A percentile compares a stretch with the other conserved stretches of the same genome.
phyloP scores from a whole-genome alignment of 805 yeast genomes.

The Teunomyces barrocoloradensis region DNA sequence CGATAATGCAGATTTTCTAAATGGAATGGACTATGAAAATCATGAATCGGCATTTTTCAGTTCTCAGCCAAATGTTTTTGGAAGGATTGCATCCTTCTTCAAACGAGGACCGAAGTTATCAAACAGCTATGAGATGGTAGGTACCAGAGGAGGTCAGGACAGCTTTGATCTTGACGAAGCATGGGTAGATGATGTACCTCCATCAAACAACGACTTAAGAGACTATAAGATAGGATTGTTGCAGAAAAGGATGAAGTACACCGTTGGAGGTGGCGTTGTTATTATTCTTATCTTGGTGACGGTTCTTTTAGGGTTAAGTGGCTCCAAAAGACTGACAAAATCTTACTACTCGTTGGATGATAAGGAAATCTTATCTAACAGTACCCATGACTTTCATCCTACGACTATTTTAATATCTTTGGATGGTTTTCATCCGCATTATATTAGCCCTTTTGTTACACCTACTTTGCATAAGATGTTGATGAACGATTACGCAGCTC shows the following conservation, averaged over 20 bases:
- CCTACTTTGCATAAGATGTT: constrained; percentile 67
- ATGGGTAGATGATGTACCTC: not conserved
- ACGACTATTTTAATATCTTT: constrained; percentile 77
- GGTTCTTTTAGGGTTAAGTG: not conserved
- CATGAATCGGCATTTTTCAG: constrained; percentile 1
- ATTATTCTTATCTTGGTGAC: not conserved
- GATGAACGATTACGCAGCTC: constrained; percentile 57
- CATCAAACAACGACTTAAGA: constrained; percentile 12
- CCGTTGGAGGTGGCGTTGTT: constrained; percentile 9
- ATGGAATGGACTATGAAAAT: constrained; percentile 23
- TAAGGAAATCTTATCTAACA: constrained; percentile 41
- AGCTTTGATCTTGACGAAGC: constrained; percentile 7
- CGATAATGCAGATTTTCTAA: constrained; percentile 13
- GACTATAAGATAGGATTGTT: constrained; percentile 25
- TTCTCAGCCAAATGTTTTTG: not conserved
- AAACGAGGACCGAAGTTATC: not conserved
- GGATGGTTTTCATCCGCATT: constrained; percentile 92
- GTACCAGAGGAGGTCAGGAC: not conserved
- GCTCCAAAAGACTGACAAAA: not conserved
- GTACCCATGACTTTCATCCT: constrained; percentile 69
- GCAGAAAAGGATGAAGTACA: constrained; percentile 18
- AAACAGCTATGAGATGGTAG: constrained; percentile 11
- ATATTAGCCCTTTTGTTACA: constrained; percentile 61
- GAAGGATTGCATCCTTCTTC: constrained; percentile 7
- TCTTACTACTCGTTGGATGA: not conserved